A percentile compares a stretch with the other conserved stretches of the same genome.
phyloP scores from a whole-genome alignment of 768 basidiomycete genomes.

The Sporobolomyces pararoseus region DNA sequence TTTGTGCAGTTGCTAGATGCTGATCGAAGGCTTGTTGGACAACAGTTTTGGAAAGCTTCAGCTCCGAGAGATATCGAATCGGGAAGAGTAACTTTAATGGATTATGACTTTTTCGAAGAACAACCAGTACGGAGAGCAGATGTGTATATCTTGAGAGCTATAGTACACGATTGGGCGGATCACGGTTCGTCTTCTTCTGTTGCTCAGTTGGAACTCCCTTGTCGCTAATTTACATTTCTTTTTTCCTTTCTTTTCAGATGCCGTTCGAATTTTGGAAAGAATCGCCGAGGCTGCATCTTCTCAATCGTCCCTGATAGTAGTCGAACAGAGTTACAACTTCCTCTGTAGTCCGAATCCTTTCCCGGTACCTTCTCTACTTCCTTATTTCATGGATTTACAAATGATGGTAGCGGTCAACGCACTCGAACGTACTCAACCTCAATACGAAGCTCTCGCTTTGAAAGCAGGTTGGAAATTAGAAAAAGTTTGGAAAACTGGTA shows the following conservation, averaged over 20 bases:
- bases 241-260: too few species aligned
- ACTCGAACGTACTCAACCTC: conserved; percentile 19
- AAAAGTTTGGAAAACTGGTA: conserved; percentile 18
- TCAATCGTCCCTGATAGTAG: conserved; percentile 64
- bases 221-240: too few species aligned
- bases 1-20: background rate
- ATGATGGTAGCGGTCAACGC: conserved; percentile 19
- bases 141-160: conserved; percentile 66
- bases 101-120: conserved; percentile 70
- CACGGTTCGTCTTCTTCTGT: too few species aligned
- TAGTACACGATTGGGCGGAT: conserved; percentile 78
- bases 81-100: conserved; percentile 42
- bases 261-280: conserved; percentile 54
- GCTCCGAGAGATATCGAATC: conserved; percentile 7
- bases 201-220: too few species aligned
- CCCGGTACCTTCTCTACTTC: background rate
- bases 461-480: conserved; percentile 15
- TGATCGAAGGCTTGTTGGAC: background rate
- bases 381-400: conserved; percentile 20
- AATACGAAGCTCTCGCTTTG: conserved; percentile 7
- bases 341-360: background rate
- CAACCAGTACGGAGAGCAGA: conserved; percentile 57
- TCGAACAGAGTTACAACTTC: conserved; percentile 61
- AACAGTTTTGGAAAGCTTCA: conserved; percentile 18
- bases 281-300: conserved; percentile 53